A percentile compares a stretch with the other conserved stretches of the same genome.
These are phyloP conservation scores for Acacia melanoxylon DNA, from an alignment of 306 rosid species.

Conservation along the genomic window DNA sequence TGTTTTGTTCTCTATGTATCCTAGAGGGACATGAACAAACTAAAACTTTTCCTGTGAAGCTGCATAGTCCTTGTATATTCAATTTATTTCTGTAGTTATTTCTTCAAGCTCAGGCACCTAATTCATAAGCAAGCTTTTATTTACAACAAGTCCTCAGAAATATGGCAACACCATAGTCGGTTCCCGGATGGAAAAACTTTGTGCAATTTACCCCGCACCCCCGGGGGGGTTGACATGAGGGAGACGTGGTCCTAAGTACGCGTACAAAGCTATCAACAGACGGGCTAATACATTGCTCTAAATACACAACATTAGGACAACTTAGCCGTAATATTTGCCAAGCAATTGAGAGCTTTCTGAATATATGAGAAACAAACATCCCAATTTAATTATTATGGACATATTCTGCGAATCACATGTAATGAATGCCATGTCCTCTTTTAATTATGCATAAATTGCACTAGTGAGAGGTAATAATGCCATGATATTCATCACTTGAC, in stretches of 20 bases:
- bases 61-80: not conserved
- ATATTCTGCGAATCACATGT: not conserved
- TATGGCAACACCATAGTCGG: not conserved
- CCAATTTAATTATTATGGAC: not conserved
- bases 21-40: constrained; percentile 1
- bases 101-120: constrained; percentile 5
- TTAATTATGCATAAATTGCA: not conserved
- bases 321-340: too few relatives aligned
- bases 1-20: not conserved
- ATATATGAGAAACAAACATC: not conserved
- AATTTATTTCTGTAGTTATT: not conserved
- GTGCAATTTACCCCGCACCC: not conserved
- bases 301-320: not conserved
- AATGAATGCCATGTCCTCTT: not conserved
- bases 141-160: not conserved
- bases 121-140: not conserved
- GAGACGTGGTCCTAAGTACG: not conserved
- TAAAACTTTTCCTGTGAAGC: not conserved
- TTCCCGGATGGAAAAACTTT: constrained; percentile 1
- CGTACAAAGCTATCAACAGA: not conserved
- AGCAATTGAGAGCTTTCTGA: not conserved
- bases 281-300: not conserved
- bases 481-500: not conserved
- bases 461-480: not conserved
- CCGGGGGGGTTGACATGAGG: not conserved